Conservation (phyloP, 768 basidiomycete species). For the Jaapia argillacea region DNA sequence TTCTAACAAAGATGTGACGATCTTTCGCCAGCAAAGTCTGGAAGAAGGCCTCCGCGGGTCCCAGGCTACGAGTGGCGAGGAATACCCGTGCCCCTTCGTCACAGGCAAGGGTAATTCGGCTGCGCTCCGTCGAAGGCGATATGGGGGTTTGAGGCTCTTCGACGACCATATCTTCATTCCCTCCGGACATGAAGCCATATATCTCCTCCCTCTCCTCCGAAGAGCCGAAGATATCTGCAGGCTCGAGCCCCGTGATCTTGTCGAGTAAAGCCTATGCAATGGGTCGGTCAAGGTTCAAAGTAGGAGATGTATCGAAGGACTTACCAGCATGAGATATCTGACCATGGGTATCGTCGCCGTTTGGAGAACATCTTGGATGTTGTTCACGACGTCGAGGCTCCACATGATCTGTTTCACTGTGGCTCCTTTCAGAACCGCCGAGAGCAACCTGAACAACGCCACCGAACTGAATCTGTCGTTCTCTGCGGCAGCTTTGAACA, state of each 20-base stretch:
- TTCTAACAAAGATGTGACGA: constrained; percentile 24
- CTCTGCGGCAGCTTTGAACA: constrained; percentile 8
- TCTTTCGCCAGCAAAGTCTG: constrained; percentile 25
- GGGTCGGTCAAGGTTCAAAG: not conserved
- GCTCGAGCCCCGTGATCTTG: constrained; percentile 9
- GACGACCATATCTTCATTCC: constrained; percentile 2
- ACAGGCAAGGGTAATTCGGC: constrained; percentile 1
- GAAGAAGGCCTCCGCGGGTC: constrained; percentile 34
- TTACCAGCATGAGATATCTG: constrained; percentile 17
- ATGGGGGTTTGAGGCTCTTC: constrained; percentile 1
- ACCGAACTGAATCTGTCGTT: constrained; percentile 9
- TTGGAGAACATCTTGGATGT: constrained; percentile 11
- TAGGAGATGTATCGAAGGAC: not conserved
- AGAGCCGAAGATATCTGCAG: constrained; percentile 16
- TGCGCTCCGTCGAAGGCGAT: constrained; percentile 1
- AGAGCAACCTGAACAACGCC: constrained; percentile 13
- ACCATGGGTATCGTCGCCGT: constrained; percentile 12
- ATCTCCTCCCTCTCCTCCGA: constrained; percentile 10
- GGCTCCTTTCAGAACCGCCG: constrained; percentile 9
- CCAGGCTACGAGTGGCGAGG: constrained; percentile 27
- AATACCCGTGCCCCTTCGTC: constrained; percentile 5
- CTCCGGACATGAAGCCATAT: constrained; percentile 11
- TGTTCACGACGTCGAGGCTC: constrained; percentile 6
- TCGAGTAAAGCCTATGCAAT: constrained; percentile 13
- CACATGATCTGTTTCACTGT: constrained; percentile 13